Base-by-base conservation (phyloP, 169 alveolate genomes). In the Cryptosporidium viatorum region DNA sequence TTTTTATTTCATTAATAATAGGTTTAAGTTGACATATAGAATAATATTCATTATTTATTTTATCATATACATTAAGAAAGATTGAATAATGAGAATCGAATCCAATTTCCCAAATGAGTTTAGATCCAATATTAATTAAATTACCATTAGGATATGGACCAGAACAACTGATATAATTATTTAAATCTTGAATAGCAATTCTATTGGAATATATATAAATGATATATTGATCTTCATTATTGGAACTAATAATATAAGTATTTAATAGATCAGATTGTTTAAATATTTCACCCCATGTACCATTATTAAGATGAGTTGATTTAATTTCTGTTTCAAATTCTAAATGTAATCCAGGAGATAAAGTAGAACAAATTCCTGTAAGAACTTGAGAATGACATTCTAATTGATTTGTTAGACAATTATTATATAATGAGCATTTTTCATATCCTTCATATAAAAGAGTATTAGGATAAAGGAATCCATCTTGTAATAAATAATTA, bases 111-210 rank as follows among this genome's bases (percentile, higher is more conserved):
- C 86, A 73, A 26, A 51, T 58, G 0, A 73, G 43, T 31, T 73
- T 73, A 6, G 43, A 14, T n/a, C 16, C 21, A 14, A 52, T 26
- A 41, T 39, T 37, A 5, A 52, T 29, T 14, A 37, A 10, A 26
- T 73, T 55, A 3, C 52, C 37, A 21, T 73, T 59, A 6, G 86
- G 86, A 41, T 73, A 73, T 18, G 86, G 71, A 18, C 86, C 86
- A 10, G 86, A 73, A 8, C 86, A 73, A 26, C 41, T 51, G 2
- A 59, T 43, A 14, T n/a, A 18, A 6, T 52, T 37, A 31, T 33
- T 50, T 7, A 52, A n/a, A 39, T 73, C 86, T 43, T 73, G 51
- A 26, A 59, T n/a, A 31, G 39, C 86, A 9, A 73, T 39, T 73
- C 86, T 73, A 55, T 73, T 73, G 2, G 16, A n/a, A 26, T 37